Evolutionary conservation across 805 yeast genomes (phyloP).

Genomic region (Candida nonsorbophila): DNA sequence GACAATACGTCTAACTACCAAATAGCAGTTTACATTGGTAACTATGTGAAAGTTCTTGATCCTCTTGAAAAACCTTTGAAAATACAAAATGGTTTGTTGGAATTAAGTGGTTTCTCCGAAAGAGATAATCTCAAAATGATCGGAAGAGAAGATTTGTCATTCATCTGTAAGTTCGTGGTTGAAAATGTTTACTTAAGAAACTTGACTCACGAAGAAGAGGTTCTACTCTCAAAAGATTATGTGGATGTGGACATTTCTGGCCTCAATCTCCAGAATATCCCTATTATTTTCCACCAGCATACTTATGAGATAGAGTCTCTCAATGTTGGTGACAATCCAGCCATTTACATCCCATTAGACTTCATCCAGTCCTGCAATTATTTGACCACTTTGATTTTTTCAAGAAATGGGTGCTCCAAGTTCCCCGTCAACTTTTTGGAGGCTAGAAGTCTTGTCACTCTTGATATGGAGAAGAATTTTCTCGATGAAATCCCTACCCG

Average conservation of each 20-base stretch:
- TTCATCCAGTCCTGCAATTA: constrained; percentile 80
- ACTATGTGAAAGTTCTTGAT: constrained; percentile 66
- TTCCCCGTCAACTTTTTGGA: constrained; percentile 73
- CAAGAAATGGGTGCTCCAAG: constrained; percentile 64
- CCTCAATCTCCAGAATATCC: constrained; percentile 76
- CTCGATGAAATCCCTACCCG: constrained; percentile 57
- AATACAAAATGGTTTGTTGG: constrained; percentile 67
- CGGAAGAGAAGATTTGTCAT: constrained; percentile 81
- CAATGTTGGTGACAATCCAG: constrained; percentile 83
- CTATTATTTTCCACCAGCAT: constrained; percentile 73
- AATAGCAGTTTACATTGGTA: constrained; percentile 70
- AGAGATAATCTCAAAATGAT: constrained; percentile 72
- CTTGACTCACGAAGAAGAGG: constrained; percentile 64
- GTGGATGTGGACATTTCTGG: constrained; percentile 69
- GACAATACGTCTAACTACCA: constrained; percentile 69
- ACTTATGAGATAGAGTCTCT: constrained; percentile 76
- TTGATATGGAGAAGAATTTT: constrained; percentile 77
- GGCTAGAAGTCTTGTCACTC: constrained; percentile 57
- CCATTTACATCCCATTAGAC: constrained; percentile 76
- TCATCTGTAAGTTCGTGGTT: constrained; percentile 73
- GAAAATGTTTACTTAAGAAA: constrained; percentile 58
- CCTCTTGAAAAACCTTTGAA: constrained; percentile 70
- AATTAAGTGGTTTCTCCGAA: constrained; percentile 73
- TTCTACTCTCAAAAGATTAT: constrained; percentile 57
- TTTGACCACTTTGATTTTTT: constrained; percentile 60